Percentiles rank a stretch among this genome's conserved stretches.
Evolutionary conservation across 768 basidiomycete species (phyloP).

Genomic region (Mrakia gelida): DNA sequence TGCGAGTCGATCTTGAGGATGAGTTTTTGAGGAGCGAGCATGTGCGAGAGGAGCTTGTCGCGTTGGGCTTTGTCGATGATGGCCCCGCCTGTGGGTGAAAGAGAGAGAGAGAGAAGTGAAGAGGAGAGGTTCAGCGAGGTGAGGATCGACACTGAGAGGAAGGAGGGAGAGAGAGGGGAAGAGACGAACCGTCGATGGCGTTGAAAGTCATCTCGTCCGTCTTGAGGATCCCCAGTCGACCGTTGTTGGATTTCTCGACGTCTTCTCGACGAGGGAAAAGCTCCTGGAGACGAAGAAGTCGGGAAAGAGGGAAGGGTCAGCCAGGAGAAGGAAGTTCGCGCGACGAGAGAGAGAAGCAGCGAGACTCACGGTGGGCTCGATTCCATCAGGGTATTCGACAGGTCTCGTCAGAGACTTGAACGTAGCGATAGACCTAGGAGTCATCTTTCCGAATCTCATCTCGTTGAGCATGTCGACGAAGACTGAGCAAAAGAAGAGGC

Average conservation of each 20-base stretch:
- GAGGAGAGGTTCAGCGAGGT: not conserved
- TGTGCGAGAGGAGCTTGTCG: constrained; percentile 76
- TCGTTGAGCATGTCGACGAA: constrained; percentile 89
- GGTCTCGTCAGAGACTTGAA: constrained; percentile 67
- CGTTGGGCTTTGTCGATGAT: constrained; percentile 49
- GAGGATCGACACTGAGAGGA: not conserved
- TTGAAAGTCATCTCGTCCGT: constrained; percentile 11
- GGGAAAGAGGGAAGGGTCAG: not conserved
- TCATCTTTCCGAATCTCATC: constrained; percentile 84
- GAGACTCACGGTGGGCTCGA: constrained; percentile 86
- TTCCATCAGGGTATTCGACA: constrained; percentile 69
- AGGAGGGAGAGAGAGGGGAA: not conserved
- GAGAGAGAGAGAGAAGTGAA: not conserved
- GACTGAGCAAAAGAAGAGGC: not conserved
- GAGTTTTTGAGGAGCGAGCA: constrained; percentile 73
- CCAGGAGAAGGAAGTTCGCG: too few species aligned
- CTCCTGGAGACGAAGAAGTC: constrained; percentile 16
- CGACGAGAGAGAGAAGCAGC: constrained; percentile 35
- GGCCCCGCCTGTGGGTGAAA: not conserved
- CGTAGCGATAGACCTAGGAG: constrained; percentile 59
- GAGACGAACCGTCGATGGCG: constrained; percentile 14
- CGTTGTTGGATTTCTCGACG: constrained; percentile 76
- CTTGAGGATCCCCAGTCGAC: constrained; percentile 6
- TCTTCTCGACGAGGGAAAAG: constrained; percentile 90
- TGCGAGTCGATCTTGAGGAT: constrained; percentile 73